Percentiles rank a stretch among this genome's conserved stretches.
Conservation (phyloP, 371 early-diverging fungal species). For the Actinomortierella ambigua region DNA sequence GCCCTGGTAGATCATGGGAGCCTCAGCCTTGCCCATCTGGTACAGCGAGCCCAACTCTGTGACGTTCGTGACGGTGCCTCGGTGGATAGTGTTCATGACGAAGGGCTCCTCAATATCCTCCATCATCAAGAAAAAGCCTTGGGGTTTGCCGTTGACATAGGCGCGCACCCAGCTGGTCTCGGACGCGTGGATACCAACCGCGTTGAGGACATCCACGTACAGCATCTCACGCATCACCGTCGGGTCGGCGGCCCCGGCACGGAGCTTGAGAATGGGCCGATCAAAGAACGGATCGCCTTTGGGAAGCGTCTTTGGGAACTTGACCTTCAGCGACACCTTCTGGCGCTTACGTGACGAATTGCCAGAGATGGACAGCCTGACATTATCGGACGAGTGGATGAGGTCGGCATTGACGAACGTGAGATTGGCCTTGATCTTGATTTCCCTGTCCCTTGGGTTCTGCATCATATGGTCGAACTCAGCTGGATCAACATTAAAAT, state of each 20-base stretch:
- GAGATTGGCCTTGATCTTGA: conserved; percentile 15
- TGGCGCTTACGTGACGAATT: conserved; percentile 45
- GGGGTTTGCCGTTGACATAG: conserved; percentile 50
- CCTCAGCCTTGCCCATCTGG: conserved; percentile 12
- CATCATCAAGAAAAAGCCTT: conserved; percentile 49
- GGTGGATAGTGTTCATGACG: conserved; percentile 12
- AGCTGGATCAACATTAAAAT: conserved; percentile 13
- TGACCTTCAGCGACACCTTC: conserved; percentile 51
- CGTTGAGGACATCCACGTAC: conserved; percentile 44
- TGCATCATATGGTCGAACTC: conserved; percentile 14
- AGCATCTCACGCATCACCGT: conserved; percentile 53
- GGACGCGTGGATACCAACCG: conserved; percentile 44
- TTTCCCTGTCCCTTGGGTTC: conserved; percentile 10
- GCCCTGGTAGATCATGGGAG: conserved; percentile 5
- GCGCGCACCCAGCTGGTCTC: conserved; percentile 51
- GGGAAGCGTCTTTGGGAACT: conserved; percentile 27
- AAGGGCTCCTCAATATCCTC: conserved; percentile 35
- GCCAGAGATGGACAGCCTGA: conserved; percentile 50
- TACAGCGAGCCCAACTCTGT: conserved; percentile 21
- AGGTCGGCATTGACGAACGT: conserved; percentile 23
- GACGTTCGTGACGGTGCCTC: neutral
- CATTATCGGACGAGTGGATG: conserved; percentile 18
- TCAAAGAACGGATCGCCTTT: conserved; percentile 24
- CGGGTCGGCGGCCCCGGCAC: conserved; percentile 48
- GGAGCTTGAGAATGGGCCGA: conserved; percentile 49